A percentile compares a stretch with the other conserved stretches of the same genome.
Conservation (phyloP, 192 early-diverging fungal genomes). For the Coemansia biformis region DNA sequence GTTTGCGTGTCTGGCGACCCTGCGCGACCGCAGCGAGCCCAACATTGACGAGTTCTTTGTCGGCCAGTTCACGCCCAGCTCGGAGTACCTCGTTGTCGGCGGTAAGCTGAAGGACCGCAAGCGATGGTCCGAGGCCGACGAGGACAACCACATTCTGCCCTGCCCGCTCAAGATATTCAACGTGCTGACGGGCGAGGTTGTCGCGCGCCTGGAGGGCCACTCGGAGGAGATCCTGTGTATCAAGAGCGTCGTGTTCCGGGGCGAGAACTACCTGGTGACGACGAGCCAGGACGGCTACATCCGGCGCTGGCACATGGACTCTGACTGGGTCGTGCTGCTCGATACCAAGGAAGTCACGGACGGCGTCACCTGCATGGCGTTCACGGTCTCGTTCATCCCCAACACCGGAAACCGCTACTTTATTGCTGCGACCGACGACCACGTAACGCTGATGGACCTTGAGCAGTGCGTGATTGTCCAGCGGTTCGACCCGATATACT, state of each 20-base stretch:
- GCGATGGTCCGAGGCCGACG: conserved; percentile 81
- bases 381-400: conserved; percentile 89
- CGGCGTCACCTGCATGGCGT: conserved; percentile 91
- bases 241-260: conserved; percentile 71
- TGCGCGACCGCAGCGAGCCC: conserved; percentile 67
- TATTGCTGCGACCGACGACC: conserved; percentile 82
- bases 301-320: conserved; percentile 78
- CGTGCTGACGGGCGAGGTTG: conserved; percentile 71
- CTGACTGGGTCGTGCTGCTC: conserved; percentile 69
- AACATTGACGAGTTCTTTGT: conserved; percentile 92
- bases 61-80: conserved; percentile 69
- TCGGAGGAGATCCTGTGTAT: conserved; percentile 82
- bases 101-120: conserved; percentile 90
- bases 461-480: conserved; percentile 59
- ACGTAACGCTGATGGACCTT: conserved; percentile 86
- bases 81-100: conserved; percentile 64
- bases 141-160: conserved; percentile 90
- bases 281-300: conserved; percentile 96
- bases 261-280: conserved; percentile 76
- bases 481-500: conserved; percentile 66
- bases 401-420: conserved; percentile 93
- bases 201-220: conserved; percentile 75
- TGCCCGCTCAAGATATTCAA: conserved; percentile 93
- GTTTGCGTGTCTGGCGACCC: conserved; percentile 60
- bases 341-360: conserved; percentile 68